Conservation (phyloP, 495 filamentous ascomycete genomes). For the Mycothermus thermophilus region DNA sequence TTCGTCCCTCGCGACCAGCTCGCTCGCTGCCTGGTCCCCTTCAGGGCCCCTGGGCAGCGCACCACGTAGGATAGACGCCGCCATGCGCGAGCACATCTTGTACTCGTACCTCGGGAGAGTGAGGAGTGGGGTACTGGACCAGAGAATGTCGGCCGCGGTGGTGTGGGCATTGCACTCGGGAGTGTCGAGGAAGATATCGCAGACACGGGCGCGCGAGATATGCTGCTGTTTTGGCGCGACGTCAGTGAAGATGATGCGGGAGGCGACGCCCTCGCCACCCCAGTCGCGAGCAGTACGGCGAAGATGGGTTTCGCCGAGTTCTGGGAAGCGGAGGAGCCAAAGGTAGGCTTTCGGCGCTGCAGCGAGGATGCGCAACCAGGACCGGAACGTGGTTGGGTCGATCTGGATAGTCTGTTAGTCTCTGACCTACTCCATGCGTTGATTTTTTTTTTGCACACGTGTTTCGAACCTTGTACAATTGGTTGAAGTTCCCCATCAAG, state of each 20-base stretch:
- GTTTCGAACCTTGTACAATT: constrained; percentile 81
- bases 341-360: constrained; percentile 75
- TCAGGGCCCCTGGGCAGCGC: constrained; percentile 59
- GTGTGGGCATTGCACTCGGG: constrained; percentile 98
- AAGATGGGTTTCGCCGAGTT: constrained; percentile 78
- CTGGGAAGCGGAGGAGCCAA: constrained; percentile 94
- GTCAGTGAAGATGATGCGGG: constrained; percentile 90
- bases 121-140: constrained; percentile 86
- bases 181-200: constrained; percentile 93
- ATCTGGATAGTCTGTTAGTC: constrained; percentile 46
- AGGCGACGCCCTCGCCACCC: constrained; percentile 76
- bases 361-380: constrained; percentile 90
- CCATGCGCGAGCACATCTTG: constrained; percentile 99
- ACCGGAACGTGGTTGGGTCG: constrained; percentile 91
- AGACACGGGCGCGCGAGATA: constrained; percentile 79
- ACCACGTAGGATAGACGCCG: constrained; percentile 81
- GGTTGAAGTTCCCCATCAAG: constrained; percentile 97
- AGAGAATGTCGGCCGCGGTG: constrained; percentile 89
- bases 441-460: too few species aligned
- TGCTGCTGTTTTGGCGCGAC: constrained; percentile 92
- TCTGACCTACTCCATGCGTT: too few species aligned
- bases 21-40: constrained; percentile 52
- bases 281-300: constrained; percentile 64
- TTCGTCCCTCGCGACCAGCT: constrained; percentile 68
- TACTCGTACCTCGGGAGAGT: constrained; percentile 91